Conservation (phyloP, 1,284 basidiomycete species). For the Austropuccinia psidii region DNA sequence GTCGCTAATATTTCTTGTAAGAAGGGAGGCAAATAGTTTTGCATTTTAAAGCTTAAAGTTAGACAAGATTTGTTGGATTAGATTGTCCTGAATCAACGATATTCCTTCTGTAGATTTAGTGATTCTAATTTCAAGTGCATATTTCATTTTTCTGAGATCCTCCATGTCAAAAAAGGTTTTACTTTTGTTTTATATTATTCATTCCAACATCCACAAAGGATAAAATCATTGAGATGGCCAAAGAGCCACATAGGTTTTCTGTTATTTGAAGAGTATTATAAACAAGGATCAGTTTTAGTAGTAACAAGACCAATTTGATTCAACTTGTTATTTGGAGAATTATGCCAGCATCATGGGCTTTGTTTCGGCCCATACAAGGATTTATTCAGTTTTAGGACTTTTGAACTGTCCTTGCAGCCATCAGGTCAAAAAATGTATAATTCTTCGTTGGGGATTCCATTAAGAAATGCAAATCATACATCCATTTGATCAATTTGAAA, state of each 20-base stretch:
- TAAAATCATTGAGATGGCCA: neutral
- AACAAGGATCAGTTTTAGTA: neutral
- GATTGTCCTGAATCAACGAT: neutral
- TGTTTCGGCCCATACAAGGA: neutral
- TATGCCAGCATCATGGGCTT: neutral
- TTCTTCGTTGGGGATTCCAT: conserved; percentile 50
- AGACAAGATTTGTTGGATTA: neutral
- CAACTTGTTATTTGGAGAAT: neutral
- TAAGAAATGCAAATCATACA: conserved; percentile 50
- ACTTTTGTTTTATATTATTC: neutral
- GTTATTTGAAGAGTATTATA: neutral
- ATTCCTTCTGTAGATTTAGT: neutral
- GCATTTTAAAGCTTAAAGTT: neutral
- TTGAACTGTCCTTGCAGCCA: conserved; percentile 35
- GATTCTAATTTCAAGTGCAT: no score
- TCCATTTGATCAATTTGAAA: conserved; percentile 50
- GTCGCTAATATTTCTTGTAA: neutral
- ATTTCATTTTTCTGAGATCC: neutral
- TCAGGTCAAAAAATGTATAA: conserved; percentile 48
- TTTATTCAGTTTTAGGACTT: neutral
- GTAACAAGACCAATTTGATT: neutral
- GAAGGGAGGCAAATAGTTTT: neutral
- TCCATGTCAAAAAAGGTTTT: neutral
- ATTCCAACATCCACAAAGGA: neutral
- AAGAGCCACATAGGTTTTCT: neutral